These are phyloP conservation scores for Aspergillus nomiae DNA, from an alignment of 2,329 filamentous ascomycete species.

Conservation along the genomic window DNA sequence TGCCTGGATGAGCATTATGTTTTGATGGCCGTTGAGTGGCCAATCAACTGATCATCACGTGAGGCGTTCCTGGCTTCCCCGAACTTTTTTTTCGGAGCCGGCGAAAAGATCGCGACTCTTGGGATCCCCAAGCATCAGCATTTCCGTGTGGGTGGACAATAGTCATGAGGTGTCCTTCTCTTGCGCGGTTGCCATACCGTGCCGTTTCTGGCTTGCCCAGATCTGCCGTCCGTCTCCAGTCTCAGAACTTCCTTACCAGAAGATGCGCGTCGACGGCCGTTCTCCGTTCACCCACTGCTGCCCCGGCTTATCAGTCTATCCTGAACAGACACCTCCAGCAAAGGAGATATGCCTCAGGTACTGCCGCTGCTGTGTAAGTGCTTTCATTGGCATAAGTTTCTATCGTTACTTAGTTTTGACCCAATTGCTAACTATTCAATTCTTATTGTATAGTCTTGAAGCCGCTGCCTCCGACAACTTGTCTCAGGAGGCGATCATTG, in stretches of 20 bases:
- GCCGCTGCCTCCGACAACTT: slow-evolving; percentile 58
- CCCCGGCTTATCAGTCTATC: slow-evolving; percentile 37
- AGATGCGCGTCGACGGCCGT: slow-evolving; percentile 43
- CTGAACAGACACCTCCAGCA: slow-evolving; percentile 46
- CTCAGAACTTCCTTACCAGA: slow-evolving; percentile 38
- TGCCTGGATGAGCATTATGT: neutral
- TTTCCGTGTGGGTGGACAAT: slow-evolving; percentile 28
- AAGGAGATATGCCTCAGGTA: slow-evolving; percentile 44
- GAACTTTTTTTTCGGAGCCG: slow-evolving; percentile 39
- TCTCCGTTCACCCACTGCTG: slow-evolving; percentile 35
- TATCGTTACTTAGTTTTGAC: neutral
- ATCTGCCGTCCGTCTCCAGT: slow-evolving; percentile 35
- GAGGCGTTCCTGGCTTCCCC: slow-evolving; percentile 38
- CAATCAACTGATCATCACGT: slow-evolving; percentile 28
- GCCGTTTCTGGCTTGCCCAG: slow-evolving; percentile 40
- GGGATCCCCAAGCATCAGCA: slow-evolving; percentile 24
- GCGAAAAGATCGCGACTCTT: slow-evolving; percentile 27
- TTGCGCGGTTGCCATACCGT: slow-evolving; percentile 43
- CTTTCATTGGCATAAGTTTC: neutral
- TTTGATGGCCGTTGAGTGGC: slow-evolving; percentile 18
- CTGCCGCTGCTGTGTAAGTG: slow-evolving; percentile 48
- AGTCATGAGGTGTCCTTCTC: slow-evolving; percentile 44
- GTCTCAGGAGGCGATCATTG: slow-evolving; percentile 68
- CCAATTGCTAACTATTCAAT: slow-evolving; percentile 10
- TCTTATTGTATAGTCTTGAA: slow-evolving; percentile 48